Evolutionary conservation across 75 land plant genomes (phyloP).

Genomic region (Selaginella moellendorffii): DNA sequence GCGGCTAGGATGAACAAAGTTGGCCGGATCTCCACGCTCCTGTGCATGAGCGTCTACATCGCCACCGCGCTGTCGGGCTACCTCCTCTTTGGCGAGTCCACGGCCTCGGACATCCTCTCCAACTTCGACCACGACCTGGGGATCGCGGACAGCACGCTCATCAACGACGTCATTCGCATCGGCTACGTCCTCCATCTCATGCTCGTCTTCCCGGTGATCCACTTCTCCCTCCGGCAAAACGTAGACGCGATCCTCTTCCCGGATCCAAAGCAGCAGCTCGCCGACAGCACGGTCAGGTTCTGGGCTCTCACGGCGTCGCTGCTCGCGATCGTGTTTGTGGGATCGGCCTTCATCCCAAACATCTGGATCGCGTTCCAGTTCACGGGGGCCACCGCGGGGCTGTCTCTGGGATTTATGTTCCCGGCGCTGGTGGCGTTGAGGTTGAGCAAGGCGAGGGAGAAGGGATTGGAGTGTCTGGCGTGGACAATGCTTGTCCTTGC

Average conservation of each 20-base stretch:
- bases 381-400: constrained; percentile 92
- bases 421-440: constrained; percentile 56
- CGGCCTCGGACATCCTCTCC: constrained; percentile 74
- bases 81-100: constrained; percentile 70
- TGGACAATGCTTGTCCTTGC: constrained; percentile 65
- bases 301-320: constrained; percentile 31
- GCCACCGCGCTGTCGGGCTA: constrained; percentile 78
- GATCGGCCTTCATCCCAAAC: constrained; percentile 79
- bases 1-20: constrained; percentile 67
- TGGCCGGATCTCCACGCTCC: constrained; percentile 55
- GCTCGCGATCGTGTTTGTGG: constrained; percentile 46
- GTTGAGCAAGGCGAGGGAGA: constrained; percentile 13
- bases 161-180: constrained; percentile 56
- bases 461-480: constrained; percentile 29
- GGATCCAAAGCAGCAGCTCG: constrained; percentile 24
- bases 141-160: constrained; percentile 42
- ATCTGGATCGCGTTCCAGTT: constrained; percentile 96
- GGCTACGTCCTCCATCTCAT: constrained; percentile 76
- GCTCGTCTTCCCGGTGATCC: constrained; percentile 89
- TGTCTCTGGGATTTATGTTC: constrained; percentile 82
- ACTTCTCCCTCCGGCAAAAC: constrained; percentile 76
- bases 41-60: constrained; percentile 59
- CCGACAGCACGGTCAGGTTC: constrained; percentile 39
- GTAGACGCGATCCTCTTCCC: constrained; percentile 51
- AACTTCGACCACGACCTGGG: constrained; percentile 85